Evolutionary conservation across 805 yeast genomes (phyloP).

Genomic region (Wickerhamomyces tratensis): DNA sequence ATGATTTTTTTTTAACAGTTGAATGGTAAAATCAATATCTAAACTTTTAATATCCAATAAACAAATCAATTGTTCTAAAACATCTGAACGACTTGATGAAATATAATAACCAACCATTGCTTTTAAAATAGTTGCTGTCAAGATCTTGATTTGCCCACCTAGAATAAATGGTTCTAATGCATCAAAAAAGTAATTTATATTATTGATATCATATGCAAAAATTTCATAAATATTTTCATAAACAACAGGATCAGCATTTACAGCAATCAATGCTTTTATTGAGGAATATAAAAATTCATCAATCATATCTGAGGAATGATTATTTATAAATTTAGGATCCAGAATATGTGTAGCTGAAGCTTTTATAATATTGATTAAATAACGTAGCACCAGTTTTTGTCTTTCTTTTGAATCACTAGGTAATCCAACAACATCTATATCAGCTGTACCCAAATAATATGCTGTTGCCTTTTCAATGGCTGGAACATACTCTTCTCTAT

Average conservation of each 20-base stretch:
- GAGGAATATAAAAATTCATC: conserved; percentile 25
- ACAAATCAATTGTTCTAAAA: conserved; percentile 62
- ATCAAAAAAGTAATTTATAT: conserved; percentile 35
- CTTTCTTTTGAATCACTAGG: conserved; percentile 37
- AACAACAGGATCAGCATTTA: conserved; percentile 24
- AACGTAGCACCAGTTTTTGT: conserved; percentile 37
- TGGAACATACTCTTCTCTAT: conserved; percentile 35
- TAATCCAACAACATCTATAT: conserved; percentile 44
- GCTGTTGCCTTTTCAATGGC: conserved; percentile 49
- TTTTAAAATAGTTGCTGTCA: conserved; percentile 60
- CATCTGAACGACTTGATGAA: conserved; percentile 28
- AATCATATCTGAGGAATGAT: conserved; percentile 13
- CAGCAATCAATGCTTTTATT: conserved; percentile 31
- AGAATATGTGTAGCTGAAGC: conserved; percentile 19
- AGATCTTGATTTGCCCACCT: conserved; percentile 29
- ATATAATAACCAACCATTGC: conserved; percentile 47
- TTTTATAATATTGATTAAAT: conserved; percentile 45
- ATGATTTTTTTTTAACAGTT: conserved; percentile 44
- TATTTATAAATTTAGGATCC: conserved; percentile 3
- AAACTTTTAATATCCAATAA: conserved; percentile 54
- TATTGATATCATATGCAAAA: conserved; percentile 17
- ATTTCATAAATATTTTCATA: conserved; percentile 37
- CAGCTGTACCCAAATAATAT: conserved; percentile 41
- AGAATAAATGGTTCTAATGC: conserved; percentile 43
- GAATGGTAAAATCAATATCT: conserved; percentile 70